These are phyloP conservation scores for Rubus idaeus DNA, from an alignment of 306 rosid genomes.

Conservation along the genomic window DNA sequence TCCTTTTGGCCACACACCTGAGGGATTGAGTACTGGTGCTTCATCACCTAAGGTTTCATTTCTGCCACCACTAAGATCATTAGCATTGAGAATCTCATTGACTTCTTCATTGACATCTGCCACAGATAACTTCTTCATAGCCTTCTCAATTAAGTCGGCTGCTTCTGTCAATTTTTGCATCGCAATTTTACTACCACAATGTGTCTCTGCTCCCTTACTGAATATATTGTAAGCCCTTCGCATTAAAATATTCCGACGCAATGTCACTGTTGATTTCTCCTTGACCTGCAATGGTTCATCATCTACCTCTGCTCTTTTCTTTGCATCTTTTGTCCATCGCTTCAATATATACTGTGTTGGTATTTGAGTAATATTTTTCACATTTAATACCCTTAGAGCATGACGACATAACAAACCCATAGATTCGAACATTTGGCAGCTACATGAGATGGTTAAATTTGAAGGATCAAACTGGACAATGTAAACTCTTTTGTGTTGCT, in stretches of 20 bases:
- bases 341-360: not conserved
- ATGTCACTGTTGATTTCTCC: too few relatives aligned
- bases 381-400: not conserved
- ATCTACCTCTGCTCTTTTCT: not conserved
- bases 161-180: not conserved
- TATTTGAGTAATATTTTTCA: not conserved
- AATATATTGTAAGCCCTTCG: too few relatives aligned
- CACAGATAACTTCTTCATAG: not conserved
- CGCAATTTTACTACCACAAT: not conserved
- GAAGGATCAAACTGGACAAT: not conserved
- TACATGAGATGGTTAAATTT: not conserved
- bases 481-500: not conserved
- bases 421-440: not conserved
- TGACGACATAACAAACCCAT: not conserved
- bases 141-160: not conserved
- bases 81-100: not conserved
- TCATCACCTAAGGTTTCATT: not conserved
- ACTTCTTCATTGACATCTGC: not conserved
- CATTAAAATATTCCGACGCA: too few relatives aligned
- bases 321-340: not conserved
- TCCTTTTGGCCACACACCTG: not conserved
- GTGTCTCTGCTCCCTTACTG: not conserved
- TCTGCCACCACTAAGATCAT: not conserved
- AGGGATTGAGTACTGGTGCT: not conserved
- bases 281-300: not conserved